phyloP scores from a whole-genome alignment of 768 basidiomycete species.

The Cantharellus cinnabarinus region DNA sequence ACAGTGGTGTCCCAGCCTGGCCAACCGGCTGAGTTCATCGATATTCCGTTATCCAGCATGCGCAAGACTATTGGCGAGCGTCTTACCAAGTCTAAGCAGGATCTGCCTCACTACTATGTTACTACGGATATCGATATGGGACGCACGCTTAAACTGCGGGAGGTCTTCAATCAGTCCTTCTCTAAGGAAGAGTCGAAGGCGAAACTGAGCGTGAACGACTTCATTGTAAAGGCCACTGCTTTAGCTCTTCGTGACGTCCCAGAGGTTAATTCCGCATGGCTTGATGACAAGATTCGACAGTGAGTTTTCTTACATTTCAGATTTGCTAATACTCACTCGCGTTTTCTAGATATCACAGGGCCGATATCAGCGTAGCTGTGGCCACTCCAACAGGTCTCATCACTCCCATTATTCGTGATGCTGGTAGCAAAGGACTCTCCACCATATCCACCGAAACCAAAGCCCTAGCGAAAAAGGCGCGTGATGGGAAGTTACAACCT shows the following conservation, averaged over 20 bases:
- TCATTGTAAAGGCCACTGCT: conserved; percentile 85
- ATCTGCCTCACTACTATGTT: conserved; percentile 92
- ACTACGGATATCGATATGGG: conserved; percentile 94
- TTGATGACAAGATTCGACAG: conserved; percentile 90
- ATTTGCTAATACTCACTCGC: neutral
- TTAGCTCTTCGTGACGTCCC: conserved; percentile 88
- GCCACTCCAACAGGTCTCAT: conserved; percentile 91
- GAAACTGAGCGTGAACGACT: conserved; percentile 95
- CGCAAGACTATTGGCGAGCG: conserved; percentile 81
- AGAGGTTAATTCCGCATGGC: conserved; percentile 94
- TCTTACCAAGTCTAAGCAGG: conserved; percentile 81
- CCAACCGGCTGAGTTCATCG: conserved; percentile 42
- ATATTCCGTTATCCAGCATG: conserved; percentile 85
- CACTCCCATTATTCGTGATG: conserved; percentile 92
- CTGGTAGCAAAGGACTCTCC: conserved; percentile 78
- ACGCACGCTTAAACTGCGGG: conserved; percentile 78
- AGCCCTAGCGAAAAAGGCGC: conserved; percentile 80
- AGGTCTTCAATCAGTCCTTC: conserved; percentile 85
- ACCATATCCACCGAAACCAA: conserved; percentile 86
- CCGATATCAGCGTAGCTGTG: conserved; percentile 92
- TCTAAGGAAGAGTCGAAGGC: conserved; percentile 49
- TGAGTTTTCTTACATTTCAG: conserved; percentile 24
- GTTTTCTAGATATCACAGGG: conserved; percentile 64
- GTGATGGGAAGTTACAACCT: conserved; percentile 89
- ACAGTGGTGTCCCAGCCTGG: conserved; percentile 1